phyloP scores from a whole-genome alignment of 768 basidiomycete genomes.

The Tricholoma sp. region DNA sequence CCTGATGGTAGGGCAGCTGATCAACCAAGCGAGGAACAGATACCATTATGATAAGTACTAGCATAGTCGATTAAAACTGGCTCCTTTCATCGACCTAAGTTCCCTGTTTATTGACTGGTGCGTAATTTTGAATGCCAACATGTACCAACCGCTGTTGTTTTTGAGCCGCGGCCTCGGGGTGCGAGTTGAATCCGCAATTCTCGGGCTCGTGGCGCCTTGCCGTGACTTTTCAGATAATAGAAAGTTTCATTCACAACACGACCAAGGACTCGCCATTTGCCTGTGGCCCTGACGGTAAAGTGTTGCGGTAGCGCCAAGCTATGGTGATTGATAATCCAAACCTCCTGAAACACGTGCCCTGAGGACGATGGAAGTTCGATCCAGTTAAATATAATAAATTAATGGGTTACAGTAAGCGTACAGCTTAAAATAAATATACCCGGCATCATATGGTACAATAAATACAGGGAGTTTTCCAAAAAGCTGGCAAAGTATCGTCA shows the following conservation, averaged over 20 bases:
- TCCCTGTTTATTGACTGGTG: no score
- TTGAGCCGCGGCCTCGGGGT: neutral
- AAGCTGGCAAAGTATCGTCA: neutral
- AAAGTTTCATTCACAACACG: neutral
- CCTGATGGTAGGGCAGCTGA: neutral
- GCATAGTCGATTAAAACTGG: neutral
- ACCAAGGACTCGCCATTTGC: conserved; percentile 5
- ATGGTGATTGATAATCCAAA: no score
- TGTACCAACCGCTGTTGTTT: conserved; percentile 6
- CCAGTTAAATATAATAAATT: neutral
- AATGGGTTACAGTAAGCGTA: neutral
- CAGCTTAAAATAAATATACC: neutral
- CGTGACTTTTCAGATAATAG: neutral
- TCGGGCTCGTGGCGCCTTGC: no score
- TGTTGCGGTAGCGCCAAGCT: no score
- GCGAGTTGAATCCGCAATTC: neutral
- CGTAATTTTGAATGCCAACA: conserved; percentile 5
- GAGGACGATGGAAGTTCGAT: neutral
- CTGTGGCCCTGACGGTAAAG: conserved; percentile 5
- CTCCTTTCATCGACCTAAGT: no score
- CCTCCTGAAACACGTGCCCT: no score
- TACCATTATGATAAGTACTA: neutral
- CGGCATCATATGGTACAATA: neutral
- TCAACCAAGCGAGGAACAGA: neutral
- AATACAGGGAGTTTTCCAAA: neutral